Percentiles rank a stretch among this genome's conserved stretches.
Evolutionary conservation across 257 asterid genomes (phyloP).

Genomic region (Solanum arcanum): DNA sequence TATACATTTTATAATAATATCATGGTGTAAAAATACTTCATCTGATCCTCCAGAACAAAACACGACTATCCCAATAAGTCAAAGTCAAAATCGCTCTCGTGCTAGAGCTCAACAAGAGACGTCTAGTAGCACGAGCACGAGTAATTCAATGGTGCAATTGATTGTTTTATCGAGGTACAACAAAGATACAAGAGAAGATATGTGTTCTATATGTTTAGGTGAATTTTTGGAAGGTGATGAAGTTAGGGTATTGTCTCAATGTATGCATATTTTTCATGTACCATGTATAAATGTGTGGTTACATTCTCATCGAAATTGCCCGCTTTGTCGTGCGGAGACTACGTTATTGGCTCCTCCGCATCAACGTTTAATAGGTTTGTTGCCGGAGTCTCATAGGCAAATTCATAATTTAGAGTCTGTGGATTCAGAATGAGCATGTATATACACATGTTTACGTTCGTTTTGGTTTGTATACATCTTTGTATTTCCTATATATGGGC

Average conservation of each 20-base stretch:
- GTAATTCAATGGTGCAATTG: slow-evolving; percentile 11
- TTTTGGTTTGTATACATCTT: neutral
- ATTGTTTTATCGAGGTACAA: slow-evolving; percentile 2
- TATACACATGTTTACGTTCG: neutral
- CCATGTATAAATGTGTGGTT: slow-evolving; percentile 39
- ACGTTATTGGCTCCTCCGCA: neutral
- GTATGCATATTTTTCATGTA: slow-evolving; percentile 17
- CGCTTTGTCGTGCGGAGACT: slow-evolving; percentile 39
- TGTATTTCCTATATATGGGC: neutral
- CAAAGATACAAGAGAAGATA: slow-evolving; percentile 14
- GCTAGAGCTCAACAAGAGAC: neutral
- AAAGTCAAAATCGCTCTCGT: neutral
- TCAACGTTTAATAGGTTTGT: neutral
- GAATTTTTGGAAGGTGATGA: slow-evolving; percentile 19
- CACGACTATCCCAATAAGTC: neutral
- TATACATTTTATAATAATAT: slow-evolving; percentile 19
- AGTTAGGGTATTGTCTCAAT: slow-evolving; percentile 12
- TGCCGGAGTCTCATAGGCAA: neutral
- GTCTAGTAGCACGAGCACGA: neutral
- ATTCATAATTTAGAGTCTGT: neutral
- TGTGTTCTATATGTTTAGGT: slow-evolving; percentile 31
- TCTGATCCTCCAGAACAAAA: neutral
- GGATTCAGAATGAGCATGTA: neutral
- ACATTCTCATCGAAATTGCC: slow-evolving; percentile 32
- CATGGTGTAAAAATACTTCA: neutral